Evolutionary conservation across 2,329 filamentous ascomycete species (phyloP).

Genomic region (Aspergillus vadensis): DNA sequence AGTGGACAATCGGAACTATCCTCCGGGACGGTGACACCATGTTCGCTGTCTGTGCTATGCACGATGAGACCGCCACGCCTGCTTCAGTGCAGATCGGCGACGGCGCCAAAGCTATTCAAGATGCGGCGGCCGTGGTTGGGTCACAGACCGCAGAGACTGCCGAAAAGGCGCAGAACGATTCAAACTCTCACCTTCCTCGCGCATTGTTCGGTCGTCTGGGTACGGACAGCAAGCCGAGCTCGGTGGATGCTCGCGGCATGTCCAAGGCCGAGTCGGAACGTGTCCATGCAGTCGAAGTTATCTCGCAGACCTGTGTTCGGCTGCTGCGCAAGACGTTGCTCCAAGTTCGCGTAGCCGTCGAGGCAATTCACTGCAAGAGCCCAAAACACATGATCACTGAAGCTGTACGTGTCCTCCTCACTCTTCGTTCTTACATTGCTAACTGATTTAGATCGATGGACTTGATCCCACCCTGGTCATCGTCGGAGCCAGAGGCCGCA

Average conservation of each 20-base stretch:
- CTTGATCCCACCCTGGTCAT: constrained; percentile 90
- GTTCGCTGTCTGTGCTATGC: constrained; percentile 88
- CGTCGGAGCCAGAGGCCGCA: constrained; percentile 85
- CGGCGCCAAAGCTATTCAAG: constrained; percentile 72
- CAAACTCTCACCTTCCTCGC: constrained; percentile 32
- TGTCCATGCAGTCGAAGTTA: constrained; percentile 75
- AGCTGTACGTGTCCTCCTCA: constrained; percentile 58
- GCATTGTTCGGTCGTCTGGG: constrained; percentile 39
- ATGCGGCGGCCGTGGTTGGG: constrained; percentile 70
- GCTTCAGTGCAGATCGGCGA: constrained; percentile 62
- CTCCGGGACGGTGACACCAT: constrained; percentile 92
- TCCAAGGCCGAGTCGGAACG: constrained; percentile 75
- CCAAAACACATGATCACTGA: constrained; percentile 95
- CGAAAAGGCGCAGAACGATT: constrained; percentile 43
- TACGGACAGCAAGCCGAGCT: constrained; percentile 44
- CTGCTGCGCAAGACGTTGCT: constrained; percentile 86
- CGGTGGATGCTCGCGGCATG: constrained; percentile 54
- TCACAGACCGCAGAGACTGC: constrained; percentile 58
- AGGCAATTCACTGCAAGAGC: constrained; percentile 98
- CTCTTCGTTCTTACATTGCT: neutral
- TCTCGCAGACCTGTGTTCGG: constrained; percentile 81
- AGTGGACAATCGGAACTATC: constrained; percentile 97
- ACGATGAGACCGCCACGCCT: constrained; percentile 68
- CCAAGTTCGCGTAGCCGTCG: constrained; percentile 89
- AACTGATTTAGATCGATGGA: constrained; percentile 70